phyloP scores from a whole-genome alignment of 768 basidiomycete genomes.

The Postia placenta region DNA sequence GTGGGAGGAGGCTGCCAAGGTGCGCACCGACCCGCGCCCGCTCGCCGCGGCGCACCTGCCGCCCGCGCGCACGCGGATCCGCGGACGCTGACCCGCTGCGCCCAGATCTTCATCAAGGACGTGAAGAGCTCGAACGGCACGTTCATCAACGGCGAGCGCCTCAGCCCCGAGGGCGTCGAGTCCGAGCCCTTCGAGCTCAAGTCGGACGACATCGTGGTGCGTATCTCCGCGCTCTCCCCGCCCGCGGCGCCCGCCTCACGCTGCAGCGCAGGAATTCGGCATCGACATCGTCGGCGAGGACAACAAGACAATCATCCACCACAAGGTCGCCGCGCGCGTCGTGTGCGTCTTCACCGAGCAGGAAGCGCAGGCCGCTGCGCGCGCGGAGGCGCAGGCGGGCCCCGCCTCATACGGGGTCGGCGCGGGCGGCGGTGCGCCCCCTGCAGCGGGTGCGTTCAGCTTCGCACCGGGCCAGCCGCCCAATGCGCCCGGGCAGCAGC shows the following conservation, averaged over 20 bases:
- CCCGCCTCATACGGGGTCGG: constrained; percentile 22
- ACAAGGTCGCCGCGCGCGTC: constrained; percentile 95
- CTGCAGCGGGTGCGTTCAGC: constrained; percentile 36
- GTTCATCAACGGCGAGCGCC: constrained; percentile 93
- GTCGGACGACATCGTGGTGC: constrained; percentile 90
- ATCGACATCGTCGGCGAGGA: constrained; percentile 99
- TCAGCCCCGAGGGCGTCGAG: constrained; percentile 85
- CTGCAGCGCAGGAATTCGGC: constrained; percentile 82
- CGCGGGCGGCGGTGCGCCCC: constrained; percentile 26
- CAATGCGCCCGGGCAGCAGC: constrained; percentile 27
- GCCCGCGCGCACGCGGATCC: constrained; percentile 11
- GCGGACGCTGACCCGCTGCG: no score
- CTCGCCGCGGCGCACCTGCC: constrained; percentile 10
- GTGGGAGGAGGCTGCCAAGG: constrained; percentile 92
- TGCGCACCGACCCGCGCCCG: constrained; percentile 25
- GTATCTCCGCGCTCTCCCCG: constrained; percentile 26
- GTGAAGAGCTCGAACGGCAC: constrained; percentile 98
- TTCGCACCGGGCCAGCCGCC: constrained; percentile 33
- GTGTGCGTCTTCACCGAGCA: constrained; percentile 84
- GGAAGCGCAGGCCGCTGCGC: constrained; percentile 71
- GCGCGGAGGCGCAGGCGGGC: constrained; percentile 61
- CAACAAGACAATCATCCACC: constrained; percentile 96
- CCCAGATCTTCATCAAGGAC: constrained; percentile 94
- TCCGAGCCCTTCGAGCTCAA: constrained; percentile 92
- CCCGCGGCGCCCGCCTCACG: constrained; percentile 1